Evolutionary conservation across 345 rosid genomes (phyloP).

Genomic region (Cardiospermum halicacabum): DNA sequence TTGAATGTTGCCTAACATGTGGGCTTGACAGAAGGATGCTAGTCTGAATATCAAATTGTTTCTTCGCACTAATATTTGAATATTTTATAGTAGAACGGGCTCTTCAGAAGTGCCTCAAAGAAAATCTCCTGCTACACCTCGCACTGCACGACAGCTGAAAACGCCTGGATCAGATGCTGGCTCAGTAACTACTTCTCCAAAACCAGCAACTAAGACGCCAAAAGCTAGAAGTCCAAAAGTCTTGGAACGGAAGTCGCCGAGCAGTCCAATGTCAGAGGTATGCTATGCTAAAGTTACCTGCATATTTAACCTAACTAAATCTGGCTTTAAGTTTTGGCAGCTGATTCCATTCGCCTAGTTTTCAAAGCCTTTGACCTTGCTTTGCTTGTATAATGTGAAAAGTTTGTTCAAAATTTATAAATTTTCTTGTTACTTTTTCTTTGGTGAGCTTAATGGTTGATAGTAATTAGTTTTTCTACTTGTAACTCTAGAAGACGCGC

Average conservation of each 20-base stretch:
- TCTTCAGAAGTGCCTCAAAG: slow-evolving; percentile 61
- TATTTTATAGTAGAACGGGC: slow-evolving; percentile 38
- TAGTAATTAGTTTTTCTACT: slow-evolving; percentile 13
- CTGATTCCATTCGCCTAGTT: not conserved
- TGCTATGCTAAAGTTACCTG: not conserved
- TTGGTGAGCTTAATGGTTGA: slow-evolving; percentile 8
- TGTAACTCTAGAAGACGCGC: slow-evolving; percentile 54
- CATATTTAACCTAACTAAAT: not conserved
- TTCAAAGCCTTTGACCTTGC: not conserved
- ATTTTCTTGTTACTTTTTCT: slow-evolving; percentile 11
- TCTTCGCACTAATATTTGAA: not conserved
- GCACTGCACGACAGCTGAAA: slow-evolving; percentile 65
- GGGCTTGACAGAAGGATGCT: slow-evolving; percentile 5
- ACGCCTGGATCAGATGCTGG: slow-evolving; percentile 44
- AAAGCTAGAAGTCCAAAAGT: slow-evolving; percentile 76
- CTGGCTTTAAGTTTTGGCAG: not conserved
- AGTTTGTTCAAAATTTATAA: slow-evolving; percentile 1
- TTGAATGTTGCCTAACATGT: not conserved
- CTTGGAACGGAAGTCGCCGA: slow-evolving; percentile 65
- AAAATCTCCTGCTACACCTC: slow-evolving; percentile 67
- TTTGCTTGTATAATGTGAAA: not conserved
- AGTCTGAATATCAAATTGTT: not conserved
- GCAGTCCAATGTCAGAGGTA: slow-evolving; percentile 73
- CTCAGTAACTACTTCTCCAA: slow-evolving; percentile 44
- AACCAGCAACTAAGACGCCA: slow-evolving; percentile 42